Percentiles rank a stretch among this genome's conserved stretches.
phyloP scores from a whole-genome alignment of 495 filamentous ascomycete species.

The Glonium stellatum region DNA sequence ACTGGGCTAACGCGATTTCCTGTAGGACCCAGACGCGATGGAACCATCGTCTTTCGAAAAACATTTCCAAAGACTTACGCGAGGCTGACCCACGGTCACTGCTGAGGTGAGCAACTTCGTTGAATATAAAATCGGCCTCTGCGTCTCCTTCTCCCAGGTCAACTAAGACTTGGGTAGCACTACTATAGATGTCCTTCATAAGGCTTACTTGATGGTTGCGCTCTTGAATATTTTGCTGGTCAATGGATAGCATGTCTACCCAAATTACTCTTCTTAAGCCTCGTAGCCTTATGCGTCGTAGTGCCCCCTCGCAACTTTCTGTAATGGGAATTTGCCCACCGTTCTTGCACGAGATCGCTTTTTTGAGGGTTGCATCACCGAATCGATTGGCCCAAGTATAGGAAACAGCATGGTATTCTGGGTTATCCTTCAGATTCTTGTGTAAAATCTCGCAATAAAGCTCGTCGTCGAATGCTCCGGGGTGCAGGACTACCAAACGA shows the following conservation, averaged over 20 bases:
- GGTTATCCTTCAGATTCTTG: constrained; percentile 5
- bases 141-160: not conserved
- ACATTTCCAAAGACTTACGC: not conserved
- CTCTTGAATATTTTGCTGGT: constrained; percentile 28
- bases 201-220: constrained; percentile 27
- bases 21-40: not conserved
- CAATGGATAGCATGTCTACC: constrained; percentile 24
- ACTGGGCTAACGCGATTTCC: not conserved
- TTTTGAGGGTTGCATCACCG: not conserved
- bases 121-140: not conserved
- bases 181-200: constrained; percentile 17
- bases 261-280: constrained; percentile 11
- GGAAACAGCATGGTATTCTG: constrained; percentile 7
- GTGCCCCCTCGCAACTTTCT: constrained; percentile 8
- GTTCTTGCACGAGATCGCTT: not conserved
- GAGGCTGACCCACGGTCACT: not conserved
- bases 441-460: constrained; percentile 6
- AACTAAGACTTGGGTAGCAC: not conserved
- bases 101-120: not conserved
- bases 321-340: not conserved
- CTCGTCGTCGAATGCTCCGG: not conserved
- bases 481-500: constrained; percentile 1
- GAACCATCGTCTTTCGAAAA: not conserved
- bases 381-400: constrained; percentile 8
- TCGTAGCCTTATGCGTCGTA: not conserved